Evolutionary conservation across 345 rosid genomes (phyloP).

Genomic region (Salix brachista): DNA sequence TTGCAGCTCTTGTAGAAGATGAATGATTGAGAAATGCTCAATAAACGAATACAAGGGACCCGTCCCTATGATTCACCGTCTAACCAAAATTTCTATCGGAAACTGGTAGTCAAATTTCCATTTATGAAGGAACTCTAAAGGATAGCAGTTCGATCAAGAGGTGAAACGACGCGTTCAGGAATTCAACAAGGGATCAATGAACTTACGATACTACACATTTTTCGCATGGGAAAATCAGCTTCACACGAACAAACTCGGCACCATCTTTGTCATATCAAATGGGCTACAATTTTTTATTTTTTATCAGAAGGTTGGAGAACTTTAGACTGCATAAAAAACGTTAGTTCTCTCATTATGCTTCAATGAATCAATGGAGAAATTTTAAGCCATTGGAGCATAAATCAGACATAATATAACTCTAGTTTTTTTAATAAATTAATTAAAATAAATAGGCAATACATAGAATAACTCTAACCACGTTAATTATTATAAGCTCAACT

Average conservation of each 20-base stretch:
- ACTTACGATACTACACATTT: not conserved
- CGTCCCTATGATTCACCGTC: not conserved
- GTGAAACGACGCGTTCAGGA: constrained; percentile 3
- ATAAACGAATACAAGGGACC: not conserved
- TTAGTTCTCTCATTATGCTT: too few relatives aligned
- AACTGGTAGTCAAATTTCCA: not conserved
- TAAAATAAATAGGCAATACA: too few relatives aligned
- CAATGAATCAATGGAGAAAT: too few relatives aligned
- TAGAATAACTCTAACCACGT: too few relatives aligned
- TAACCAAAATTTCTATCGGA: not conserved
- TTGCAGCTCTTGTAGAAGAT: too few relatives aligned
- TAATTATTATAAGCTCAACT: too few relatives aligned
- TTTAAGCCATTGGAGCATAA: too few relatives aligned
- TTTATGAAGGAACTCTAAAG: constrained; percentile 4
- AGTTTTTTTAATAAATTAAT: too few relatives aligned
- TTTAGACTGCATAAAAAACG: too few relatives aligned
- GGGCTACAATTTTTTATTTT: too few relatives aligned
- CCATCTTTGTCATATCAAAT: not conserved
- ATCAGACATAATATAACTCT: too few relatives aligned
- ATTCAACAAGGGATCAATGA: constrained; percentile 20
- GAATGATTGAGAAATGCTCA: not conserved
- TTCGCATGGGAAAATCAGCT: not conserved
- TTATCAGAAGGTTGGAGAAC: too few relatives aligned
- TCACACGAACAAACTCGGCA: not conserved
- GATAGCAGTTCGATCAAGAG: not conserved